phyloP scores from a whole-genome alignment of 148 eudicot species.

The Heliamphora exappendiculata region DNA sequence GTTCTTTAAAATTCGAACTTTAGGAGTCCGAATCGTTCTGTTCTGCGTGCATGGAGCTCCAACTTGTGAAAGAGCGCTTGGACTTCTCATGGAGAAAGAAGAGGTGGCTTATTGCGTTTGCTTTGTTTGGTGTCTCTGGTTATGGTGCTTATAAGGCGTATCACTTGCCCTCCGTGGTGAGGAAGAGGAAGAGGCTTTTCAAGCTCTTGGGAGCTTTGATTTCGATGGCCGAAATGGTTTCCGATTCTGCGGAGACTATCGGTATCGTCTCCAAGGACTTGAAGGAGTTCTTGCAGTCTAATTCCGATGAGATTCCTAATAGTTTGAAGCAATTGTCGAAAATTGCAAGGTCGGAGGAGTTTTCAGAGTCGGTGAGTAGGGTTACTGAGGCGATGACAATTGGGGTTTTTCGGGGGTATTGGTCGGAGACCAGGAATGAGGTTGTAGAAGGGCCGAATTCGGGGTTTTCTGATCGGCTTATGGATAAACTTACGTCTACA shows the following conservation, averaged over 20 bases:
- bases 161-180: constrained; percentile 45
- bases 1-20: neutral
- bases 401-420: constrained; percentile 55
- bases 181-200: constrained; percentile 42
- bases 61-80: neutral
- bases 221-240: constrained; percentile 49
- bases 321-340: constrained; percentile 77
- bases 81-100: constrained; percentile 12
- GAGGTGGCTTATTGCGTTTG: constrained; percentile 52
- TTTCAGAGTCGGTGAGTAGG: constrained; percentile 44
- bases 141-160: constrained; percentile 63
- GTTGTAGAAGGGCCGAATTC: constrained; percentile 19
- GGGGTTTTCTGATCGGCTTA: constrained; percentile 40
- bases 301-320: constrained; percentile 69
- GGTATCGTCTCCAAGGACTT: constrained; percentile 62
- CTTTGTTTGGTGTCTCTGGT: constrained; percentile 50
- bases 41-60: constrained; percentile 16
- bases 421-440: constrained; percentile 16
- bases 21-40: neutral
- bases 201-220: constrained; percentile 45
- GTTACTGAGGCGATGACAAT: constrained; percentile 49
- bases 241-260: constrained; percentile 64
- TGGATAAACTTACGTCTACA: constrained; percentile 53
- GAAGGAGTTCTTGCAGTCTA: constrained; percentile 59
- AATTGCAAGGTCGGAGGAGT: constrained; percentile 56